Base-by-base conservation (phyloP, 139 green algal genomes). In the Micractinium sp. region DNA sequence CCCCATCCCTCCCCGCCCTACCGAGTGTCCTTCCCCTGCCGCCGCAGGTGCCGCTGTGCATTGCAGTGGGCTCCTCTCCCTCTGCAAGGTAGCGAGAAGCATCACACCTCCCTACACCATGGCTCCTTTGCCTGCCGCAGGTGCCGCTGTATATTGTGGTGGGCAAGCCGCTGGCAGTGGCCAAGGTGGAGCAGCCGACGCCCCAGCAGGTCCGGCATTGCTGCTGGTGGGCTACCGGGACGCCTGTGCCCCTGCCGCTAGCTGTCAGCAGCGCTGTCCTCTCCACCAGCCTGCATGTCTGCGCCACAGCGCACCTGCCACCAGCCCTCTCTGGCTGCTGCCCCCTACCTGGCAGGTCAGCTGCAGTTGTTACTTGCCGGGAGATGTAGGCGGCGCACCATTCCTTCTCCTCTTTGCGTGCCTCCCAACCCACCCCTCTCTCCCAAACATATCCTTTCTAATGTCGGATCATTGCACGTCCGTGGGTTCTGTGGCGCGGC, bases 131-230 rank as follows among this genome's bases (percentile, higher is more conserved):
- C 36, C 20, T 60, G 5, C 9, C 47, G 47, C 47, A 56, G 47
- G 47, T 56, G 47, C 47, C 47, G 7, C 47, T 56, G 47, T 56
- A 56, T 56, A 82, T 88, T 29, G 85, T 88, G 36, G 81, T 92
- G 19, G 90, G 90, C 82, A 85, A 60, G 71, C 90, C 90, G 39
- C 89, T 92, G 63, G 20, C 63, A 13, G 82, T 92, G 81, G 87
- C 87, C 66, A 63, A 47, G 31, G 35, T 89, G 23, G 76, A 73
- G 60, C 22, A 85, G 22, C 82, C 80, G 31, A 80, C 79, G n/a
- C 33, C 36, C 22, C 86, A 91, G n/a, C 81, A 74, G 84, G 89
- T 92, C n/a, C n/a, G n/a, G n/a, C n/a, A n/a, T n/a, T n/a, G n/a
- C n/a, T n/a, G n/a, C n/a, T n/a, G n/a, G n/a, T n/a, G n/a, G n/a